Evolutionary conservation across 1,139 yeast genomes (phyloP).

Genomic region (Pneumocystis murina): DNA sequence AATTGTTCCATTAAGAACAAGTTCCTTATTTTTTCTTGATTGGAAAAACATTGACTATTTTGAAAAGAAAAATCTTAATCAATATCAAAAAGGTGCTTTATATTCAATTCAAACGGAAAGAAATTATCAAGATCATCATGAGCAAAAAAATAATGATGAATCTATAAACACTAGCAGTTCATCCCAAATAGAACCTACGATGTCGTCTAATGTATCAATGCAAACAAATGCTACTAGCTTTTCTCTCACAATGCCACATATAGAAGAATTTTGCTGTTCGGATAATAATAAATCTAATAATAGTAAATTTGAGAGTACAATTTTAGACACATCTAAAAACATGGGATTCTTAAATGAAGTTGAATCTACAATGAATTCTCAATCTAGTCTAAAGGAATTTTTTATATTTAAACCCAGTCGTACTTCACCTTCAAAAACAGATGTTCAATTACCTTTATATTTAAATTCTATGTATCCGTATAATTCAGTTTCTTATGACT

Average conservation of each 20-base stretch:
- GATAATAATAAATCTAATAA: neutral
- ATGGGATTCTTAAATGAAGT: neutral
- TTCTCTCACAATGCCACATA: neutral
- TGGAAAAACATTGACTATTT: constrained; percentile 49
- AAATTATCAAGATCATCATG: neutral
- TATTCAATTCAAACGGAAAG: neutral
- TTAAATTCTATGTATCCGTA: neutral
- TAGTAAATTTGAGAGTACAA: neutral
- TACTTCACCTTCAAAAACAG: neutral
- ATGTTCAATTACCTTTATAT: neutral
- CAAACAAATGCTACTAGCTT: neutral
- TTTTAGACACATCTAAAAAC: neutral
- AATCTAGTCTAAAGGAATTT: neutral
- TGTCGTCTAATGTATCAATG: neutral
- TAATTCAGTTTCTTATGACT: neutral
- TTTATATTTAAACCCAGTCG: neutral
- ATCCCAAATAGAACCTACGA: neutral
- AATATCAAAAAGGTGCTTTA: constrained; percentile 27
- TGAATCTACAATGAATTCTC: neutral
- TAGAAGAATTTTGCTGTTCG: neutral
- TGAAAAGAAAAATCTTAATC: constrained; percentile 17
- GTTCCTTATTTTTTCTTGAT: constrained; percentile 63
- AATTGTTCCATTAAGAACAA: constrained; percentile 80
- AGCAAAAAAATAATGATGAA: neutral
- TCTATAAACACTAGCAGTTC: neutral